phyloP scores from a whole-genome alignment of 176 grass and related monocot species.

The Puya raimondii region DNA sequence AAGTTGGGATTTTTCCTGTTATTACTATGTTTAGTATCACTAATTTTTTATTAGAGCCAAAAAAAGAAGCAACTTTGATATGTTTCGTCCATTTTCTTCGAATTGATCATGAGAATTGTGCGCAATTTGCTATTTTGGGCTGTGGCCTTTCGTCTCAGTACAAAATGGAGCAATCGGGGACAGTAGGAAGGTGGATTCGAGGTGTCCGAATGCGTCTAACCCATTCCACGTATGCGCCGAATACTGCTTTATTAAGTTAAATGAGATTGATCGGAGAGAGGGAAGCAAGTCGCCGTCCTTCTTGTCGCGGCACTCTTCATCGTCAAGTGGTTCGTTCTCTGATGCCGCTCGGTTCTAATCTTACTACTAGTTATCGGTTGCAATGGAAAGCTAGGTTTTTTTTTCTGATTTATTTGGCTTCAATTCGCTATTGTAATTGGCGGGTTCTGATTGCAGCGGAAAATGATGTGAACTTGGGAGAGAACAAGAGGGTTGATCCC shows the following conservation, averaged over 20 bases:
- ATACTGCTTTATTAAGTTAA: slow-evolving; percentile 45
- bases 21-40: background rate
- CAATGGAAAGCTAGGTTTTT: background rate
- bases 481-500: slow-evolving; percentile 52
- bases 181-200: slow-evolving; percentile 56
- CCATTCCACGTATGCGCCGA: slow-evolving; percentile 73
- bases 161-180: slow-evolving; percentile 34
- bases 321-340: slow-evolving; percentile 42
- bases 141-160: slow-evolving; percentile 24
- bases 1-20: background rate
- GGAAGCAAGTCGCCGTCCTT: slow-evolving; percentile 36
- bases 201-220: slow-evolving; percentile 67
- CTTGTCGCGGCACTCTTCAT: slow-evolving; percentile 43
- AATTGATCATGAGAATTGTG: background rate
- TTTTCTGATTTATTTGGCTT: background rate
- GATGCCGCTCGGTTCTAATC: background rate
- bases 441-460: slow-evolving; percentile 16
- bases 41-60: background rate
- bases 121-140: slow-evolving; percentile 7
- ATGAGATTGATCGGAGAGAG: slow-evolving; percentile 24
- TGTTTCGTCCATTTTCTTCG: background rate
- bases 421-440: background rate
- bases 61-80: background rate
- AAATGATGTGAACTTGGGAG: slow-evolving; percentile 19
- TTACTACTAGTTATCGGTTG: background rate